Evolutionary conservation across 1,139 yeast genomes (phyloP).

Genomic region (Geotrichum bryndzae): DNA sequence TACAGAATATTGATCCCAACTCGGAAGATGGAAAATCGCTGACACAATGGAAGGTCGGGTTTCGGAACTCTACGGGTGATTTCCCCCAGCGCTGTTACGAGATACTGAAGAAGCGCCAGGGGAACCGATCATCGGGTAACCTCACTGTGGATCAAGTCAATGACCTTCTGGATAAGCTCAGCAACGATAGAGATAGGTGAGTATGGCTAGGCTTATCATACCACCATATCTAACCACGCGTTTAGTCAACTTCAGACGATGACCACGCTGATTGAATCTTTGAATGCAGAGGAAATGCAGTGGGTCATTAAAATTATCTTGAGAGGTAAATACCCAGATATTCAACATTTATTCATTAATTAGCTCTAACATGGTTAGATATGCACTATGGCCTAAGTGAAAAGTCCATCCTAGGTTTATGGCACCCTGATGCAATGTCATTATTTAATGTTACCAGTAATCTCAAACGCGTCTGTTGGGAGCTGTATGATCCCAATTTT

Average conservation of each 20-base stretch:
- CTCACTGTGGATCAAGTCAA: constrained; percentile 57
- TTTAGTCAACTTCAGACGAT: constrained; percentile 39
- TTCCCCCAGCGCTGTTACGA: constrained; percentile 39
- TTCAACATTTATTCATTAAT: not conserved
- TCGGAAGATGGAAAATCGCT: constrained; percentile 46
- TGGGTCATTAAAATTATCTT: constrained; percentile 67
- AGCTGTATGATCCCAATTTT: constrained; percentile 40
- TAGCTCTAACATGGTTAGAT: constrained; percentile 14
- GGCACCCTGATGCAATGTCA: constrained; percentile 78
- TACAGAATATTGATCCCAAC: constrained; percentile 46
- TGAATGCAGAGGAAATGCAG: constrained; percentile 60
- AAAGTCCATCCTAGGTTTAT: constrained; percentile 50
- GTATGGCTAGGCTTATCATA: not conserved
- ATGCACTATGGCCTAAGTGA: constrained; percentile 52
- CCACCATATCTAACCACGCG: not conserved
- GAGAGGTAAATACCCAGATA: constrained; percentile 40
- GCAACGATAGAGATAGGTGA: constrained; percentile 16
- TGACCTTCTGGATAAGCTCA: constrained; percentile 47
- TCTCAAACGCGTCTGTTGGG: constrained; percentile 55
- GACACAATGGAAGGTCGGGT: constrained; percentile 42
- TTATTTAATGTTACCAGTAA: constrained; percentile 64
- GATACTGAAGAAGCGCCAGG: constrained; percentile 38
- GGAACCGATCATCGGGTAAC: constrained; percentile 33
- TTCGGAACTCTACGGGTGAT: constrained; percentile 37
- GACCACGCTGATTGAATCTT: constrained; percentile 45